Conservation (phyloP, 345 rosid genomes). For the Excoecaria agallocha region DNA sequence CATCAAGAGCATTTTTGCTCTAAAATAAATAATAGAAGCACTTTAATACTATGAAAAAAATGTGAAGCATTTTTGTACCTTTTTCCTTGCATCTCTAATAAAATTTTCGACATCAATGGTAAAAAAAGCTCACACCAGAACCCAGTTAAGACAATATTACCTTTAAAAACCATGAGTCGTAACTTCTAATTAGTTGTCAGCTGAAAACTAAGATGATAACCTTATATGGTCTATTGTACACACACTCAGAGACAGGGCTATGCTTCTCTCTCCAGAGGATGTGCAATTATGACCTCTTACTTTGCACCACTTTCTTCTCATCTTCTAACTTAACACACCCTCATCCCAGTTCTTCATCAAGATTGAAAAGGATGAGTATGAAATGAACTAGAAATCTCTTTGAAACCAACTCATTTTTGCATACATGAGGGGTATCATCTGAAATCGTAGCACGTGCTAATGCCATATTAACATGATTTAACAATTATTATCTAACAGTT, state of each 20-base stretch:
- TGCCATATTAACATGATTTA: background rate
- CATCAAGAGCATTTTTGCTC: no score
- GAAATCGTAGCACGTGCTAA: background rate
- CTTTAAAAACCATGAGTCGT: no score
- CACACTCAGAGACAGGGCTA: background rate
- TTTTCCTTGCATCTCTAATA: background rate
- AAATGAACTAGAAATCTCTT: background rate
- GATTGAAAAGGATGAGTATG: background rate
- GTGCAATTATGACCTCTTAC: background rate
- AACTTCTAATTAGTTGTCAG: background rate
- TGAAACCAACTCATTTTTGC: background rate
- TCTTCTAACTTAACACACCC: background rate
- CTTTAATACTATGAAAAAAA: no score
- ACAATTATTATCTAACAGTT: background rate
- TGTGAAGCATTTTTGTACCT: no score
- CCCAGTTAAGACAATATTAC: background rate
- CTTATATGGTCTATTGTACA: background rate
- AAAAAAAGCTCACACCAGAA: background rate
- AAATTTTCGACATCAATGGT: slow-evolving; percentile 2
- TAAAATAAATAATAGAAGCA: no score
- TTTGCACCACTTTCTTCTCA: background rate
- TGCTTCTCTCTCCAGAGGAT: background rate
- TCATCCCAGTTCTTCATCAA: background rate
- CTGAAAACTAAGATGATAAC: background rate
- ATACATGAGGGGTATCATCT: background rate